Conservation (phyloP, 2,329 filamentous ascomycete genomes). For the Stagonosporopsis chrysanthemi region DNA sequence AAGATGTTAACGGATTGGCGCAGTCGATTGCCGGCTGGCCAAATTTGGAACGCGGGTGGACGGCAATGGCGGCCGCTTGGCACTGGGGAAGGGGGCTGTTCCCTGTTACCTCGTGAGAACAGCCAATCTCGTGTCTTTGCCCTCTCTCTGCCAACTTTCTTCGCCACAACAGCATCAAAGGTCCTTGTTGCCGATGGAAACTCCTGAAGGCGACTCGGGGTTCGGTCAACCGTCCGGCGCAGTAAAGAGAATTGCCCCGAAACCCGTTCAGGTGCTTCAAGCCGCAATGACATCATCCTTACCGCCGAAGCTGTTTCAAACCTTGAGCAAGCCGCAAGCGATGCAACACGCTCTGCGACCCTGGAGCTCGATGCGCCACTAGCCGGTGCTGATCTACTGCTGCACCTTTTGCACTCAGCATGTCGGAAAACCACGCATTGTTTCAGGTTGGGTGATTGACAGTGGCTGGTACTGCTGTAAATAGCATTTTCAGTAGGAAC, state of each 20-base stretch:
- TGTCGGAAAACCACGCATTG: conserved; percentile 12
- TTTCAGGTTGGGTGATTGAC: conserved; percentile 25
- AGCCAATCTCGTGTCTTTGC: conserved; percentile 5
- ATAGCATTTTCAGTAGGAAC: conserved; percentile 4
- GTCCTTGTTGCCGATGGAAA: conserved; percentile 1
- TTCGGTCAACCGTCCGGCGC: background rate
- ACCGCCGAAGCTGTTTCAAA: conserved; percentile 11
- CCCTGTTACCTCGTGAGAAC: conserved; percentile 4
- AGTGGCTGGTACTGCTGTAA: conserved; percentile 14
- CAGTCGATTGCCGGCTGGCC: conserved; percentile 12
- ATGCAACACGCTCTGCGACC: conserved; percentile 7
- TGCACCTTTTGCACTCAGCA: background rate
- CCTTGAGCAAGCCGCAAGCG: conserved; percentile 15
- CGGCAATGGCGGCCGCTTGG: conserved; percentile 16
- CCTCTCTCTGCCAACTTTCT: conserved; percentile 8
- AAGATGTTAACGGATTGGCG: conserved; percentile 2
- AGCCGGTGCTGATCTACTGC: conserved; percentile 14
- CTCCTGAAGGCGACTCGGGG: conserved; percentile 5
- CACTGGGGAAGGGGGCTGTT: conserved; percentile 15
- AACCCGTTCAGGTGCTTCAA: background rate
- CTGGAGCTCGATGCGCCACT: conserved; percentile 8
- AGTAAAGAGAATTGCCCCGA: background rate
- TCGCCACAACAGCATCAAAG: conserved; percentile 8
- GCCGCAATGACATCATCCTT: conserved; percentile 16
- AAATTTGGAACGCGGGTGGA: conserved; percentile 16